A percentile compares a stretch with the other conserved stretches of the same genome.
Evolutionary conservation across 352 stramenopile genomes (phyloP).

Genomic region (Pythium phragmitis): DNA sequence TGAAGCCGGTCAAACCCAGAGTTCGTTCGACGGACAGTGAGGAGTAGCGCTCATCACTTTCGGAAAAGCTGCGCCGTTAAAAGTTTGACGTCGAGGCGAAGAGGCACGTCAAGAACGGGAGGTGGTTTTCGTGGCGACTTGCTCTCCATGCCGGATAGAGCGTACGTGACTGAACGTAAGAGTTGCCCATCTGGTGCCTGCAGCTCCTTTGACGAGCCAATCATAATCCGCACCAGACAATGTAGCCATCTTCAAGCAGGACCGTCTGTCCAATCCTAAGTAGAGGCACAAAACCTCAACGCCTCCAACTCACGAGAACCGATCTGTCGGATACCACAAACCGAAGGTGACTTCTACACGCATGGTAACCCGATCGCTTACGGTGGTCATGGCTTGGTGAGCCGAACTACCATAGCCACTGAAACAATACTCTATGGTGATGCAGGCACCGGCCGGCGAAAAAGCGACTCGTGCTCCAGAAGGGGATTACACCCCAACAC

Average conservation of each 20-base stretch:
- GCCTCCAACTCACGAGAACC: not conserved
- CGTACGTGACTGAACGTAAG: not conserved
- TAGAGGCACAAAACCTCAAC: not conserved
- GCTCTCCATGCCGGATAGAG: not conserved
- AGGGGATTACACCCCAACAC: too few relatives aligned
- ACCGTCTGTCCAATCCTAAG: not conserved
- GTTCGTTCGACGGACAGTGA: too few relatives aligned
- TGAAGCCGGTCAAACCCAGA: too few relatives aligned
- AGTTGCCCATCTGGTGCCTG: not conserved
- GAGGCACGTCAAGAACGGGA: too few relatives aligned
- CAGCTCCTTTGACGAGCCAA: not conserved
- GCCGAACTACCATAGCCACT: too few relatives aligned
- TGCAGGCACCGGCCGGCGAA: too few relatives aligned
- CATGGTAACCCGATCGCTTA: not conserved
- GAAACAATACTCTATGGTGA: too few relatives aligned
- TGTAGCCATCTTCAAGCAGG: slow-evolving; percentile 6
- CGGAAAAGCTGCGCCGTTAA: too few relatives aligned
- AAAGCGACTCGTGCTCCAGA: too few relatives aligned
- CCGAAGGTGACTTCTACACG: not conserved
- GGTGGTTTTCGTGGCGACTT: not conserved
- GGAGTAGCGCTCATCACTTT: too few relatives aligned
- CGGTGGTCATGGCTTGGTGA: not conserved
- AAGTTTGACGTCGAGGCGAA: too few relatives aligned
- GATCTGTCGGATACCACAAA: not conserved
- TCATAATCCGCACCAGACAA: not conserved